These are phyloP conservation scores for Penicillium arizonense DNA, from an alignment of 495 filamentous ascomycete species.

Conservation along the genomic window DNA sequence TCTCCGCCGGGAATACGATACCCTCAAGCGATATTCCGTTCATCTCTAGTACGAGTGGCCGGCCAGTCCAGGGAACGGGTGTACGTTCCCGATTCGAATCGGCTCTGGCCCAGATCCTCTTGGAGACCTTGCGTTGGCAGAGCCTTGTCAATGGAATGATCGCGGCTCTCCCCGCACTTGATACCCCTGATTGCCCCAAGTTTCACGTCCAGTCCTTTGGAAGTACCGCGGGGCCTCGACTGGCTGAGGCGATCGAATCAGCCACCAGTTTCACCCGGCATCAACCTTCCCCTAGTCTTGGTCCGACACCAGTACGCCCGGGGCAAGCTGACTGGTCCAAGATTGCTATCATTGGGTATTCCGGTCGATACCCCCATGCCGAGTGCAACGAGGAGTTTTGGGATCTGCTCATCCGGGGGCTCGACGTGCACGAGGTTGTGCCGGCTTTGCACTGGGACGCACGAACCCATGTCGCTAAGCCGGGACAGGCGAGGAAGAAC, in stretches of 20 bases:
- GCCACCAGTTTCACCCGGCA: constrained; percentile 39
- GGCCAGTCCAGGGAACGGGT: neutral
- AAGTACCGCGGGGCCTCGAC: neutral
- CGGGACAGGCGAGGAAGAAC: constrained; percentile 64
- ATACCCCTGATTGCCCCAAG: neutral
- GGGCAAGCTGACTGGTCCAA: constrained; percentile 32
- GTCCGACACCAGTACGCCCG: constrained; percentile 3
- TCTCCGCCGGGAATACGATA: too few relatives aligned
- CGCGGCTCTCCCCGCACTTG: neutral
- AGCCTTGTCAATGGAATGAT: neutral
- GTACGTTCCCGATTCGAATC: neutral
- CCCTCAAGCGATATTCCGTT: too few relatives aligned
- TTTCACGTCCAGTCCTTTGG: neutral
- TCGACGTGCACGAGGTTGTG: constrained; percentile 44
- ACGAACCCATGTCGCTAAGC: constrained; percentile 67
- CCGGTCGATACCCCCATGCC: constrained; percentile 66
- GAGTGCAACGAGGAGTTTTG: constrained; percentile 60
- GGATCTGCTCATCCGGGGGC: constrained; percentile 62
- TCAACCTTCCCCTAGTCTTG: constrained; percentile 12
- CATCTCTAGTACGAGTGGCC: too few relatives aligned
- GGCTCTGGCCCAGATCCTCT: neutral
- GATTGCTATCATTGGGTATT: constrained; percentile 71
- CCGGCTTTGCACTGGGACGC: constrained; percentile 72
- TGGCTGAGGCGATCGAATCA: constrained; percentile 29
- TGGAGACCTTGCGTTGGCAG: neutral